Percentiles rank a stretch among this genome's conserved stretches.
phyloP scores from a whole-genome alignment of 225 moss, liverwort and hornwort genomes.

The Bryum argenteum region DNA sequence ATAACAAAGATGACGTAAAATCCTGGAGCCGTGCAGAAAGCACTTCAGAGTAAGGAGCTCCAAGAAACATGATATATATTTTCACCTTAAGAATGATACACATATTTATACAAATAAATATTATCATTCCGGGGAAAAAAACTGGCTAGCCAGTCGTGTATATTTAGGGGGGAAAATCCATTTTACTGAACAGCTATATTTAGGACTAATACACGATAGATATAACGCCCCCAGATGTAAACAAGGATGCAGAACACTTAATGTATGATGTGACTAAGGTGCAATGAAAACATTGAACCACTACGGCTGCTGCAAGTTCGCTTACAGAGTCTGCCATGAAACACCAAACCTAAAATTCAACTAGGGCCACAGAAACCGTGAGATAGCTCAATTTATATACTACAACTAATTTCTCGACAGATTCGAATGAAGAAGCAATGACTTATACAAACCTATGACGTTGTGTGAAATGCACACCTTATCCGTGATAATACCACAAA shows the following conservation, averaged over 20 bases:
- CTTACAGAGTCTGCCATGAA: conserved; percentile 1
- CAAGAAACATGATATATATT: conserved; percentile 8
- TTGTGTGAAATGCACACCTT: conserved; percentile 56
- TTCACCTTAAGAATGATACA: background rate
- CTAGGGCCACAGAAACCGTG: background rate
- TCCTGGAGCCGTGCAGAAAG: background rate
- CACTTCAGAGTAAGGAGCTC: background rate
- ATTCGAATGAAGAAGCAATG: background rate
- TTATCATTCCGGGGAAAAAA: conserved; percentile 2
- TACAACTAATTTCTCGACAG: background rate
- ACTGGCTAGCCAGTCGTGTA: background rate
- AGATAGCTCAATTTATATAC: background rate
- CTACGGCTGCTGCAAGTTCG: background rate
- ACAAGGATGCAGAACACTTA: conserved; percentile 18
- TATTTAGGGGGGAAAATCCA: background rate
- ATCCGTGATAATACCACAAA: conserved; percentile 98
- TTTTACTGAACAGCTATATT: background rate
- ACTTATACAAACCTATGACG: background rate
- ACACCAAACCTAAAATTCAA: background rate
- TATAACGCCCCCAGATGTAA: background rate
- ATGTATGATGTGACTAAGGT: conserved; percentile 2
- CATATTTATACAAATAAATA: background rate
- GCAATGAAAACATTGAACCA: conserved; percentile 9
- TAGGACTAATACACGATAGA: background rate
- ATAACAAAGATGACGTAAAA: conserved; percentile 23